Evolutionary conservation across 768 basidiomycete species (phyloP).

Genomic region (Termitomyces sp.): DNA sequence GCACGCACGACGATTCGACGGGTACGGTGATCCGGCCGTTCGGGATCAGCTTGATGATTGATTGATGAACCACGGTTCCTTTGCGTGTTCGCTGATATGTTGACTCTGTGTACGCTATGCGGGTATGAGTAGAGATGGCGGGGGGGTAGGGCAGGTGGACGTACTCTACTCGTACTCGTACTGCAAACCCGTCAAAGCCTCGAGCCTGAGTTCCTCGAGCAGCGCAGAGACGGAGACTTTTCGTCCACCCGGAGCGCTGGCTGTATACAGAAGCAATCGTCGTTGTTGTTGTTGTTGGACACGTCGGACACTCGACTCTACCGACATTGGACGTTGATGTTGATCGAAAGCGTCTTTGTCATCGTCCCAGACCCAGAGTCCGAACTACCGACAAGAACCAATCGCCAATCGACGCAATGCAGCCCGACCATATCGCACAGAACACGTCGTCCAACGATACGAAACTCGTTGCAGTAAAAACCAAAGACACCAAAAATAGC

Average conservation of each 20-base stretch:
- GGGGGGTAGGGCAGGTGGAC: no score
- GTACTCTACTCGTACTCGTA: slow-evolving; percentile 27
- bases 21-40: slow-evolving; percentile 42
- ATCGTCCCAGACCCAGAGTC: slow-evolving; percentile 5
- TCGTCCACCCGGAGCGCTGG: slow-evolving; percentile 53
- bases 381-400: not conserved
- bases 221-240: slow-evolving; percentile 40
- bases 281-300: slow-evolving; percentile 12
- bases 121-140: no score
- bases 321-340: not conserved
- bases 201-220: slow-evolving; percentile 60
- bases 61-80: slow-evolving; percentile 31
- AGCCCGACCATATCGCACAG: not conserved
- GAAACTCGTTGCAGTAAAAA: no score
- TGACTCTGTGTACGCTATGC: slow-evolving; percentile 16
- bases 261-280: slow-evolving; percentile 36
- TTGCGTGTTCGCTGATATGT: slow-evolving; percentile 21
- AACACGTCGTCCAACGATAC: no score
- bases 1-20: slow-evolving; percentile 20
- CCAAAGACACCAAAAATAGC: no score
- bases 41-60: slow-evolving; percentile 11
- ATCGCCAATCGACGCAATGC: slow-evolving; percentile 12
- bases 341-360: slow-evolving; percentile 9
- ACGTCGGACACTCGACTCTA: slow-evolving; percentile 9
- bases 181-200: slow-evolving; percentile 31